Evolutionary conservation across 192 early-diverging fungal species (phyloP).

Genomic region (Coemansia erecta): DNA sequence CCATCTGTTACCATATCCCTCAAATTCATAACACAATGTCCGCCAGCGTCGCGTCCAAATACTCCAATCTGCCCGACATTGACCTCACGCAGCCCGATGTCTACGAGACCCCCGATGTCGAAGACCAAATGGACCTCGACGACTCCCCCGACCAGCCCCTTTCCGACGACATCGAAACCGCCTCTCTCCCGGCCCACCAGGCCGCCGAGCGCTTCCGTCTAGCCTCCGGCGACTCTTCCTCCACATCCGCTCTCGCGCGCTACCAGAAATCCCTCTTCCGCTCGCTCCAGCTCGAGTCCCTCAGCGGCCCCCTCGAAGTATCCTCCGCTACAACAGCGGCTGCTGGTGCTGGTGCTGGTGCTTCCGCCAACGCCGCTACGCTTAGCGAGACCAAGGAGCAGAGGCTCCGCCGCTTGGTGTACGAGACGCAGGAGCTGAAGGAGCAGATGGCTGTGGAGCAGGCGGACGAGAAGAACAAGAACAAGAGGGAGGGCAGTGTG

Average conservation of each 20-base stretch:
- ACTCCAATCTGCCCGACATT: slow-evolving; percentile 77
- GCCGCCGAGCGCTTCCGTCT: slow-evolving; percentile 38
- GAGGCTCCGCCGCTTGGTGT: slow-evolving; percentile 71
- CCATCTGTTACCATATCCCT: too few relatives aligned
- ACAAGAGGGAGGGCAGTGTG: too few relatives aligned
- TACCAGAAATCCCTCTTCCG: slow-evolving; percentile 46
- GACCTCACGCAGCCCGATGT: slow-evolving; percentile 71
- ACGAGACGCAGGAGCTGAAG: slow-evolving; percentile 78
- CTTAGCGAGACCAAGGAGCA: slow-evolving; percentile 73
- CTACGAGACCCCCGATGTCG: slow-evolving; percentile 74
- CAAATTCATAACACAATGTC: too few relatives aligned
- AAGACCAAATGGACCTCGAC: slow-evolving; percentile 11
- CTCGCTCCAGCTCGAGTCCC: slow-evolving; percentile 39
- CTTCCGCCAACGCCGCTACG: slow-evolving; percentile 9
- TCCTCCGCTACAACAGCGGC: neutral
- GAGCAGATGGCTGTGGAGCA: slow-evolving; percentile 53
- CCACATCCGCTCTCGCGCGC: slow-evolving; percentile 20
- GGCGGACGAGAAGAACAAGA: neutral
- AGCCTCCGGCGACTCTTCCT: slow-evolving; percentile 17
- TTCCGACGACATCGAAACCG: slow-evolving; percentile 26
- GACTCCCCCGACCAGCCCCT: slow-evolving; percentile 19
- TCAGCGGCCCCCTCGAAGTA: slow-evolving; percentile 9
- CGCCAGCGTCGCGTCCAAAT: slow-evolving; percentile 58
- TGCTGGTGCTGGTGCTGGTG: too few relatives aligned
- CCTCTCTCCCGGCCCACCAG: neutral